Evolutionary conservation across 148 eudicot species (phyloP).

Genomic region (Polygonum maritimum): DNA sequence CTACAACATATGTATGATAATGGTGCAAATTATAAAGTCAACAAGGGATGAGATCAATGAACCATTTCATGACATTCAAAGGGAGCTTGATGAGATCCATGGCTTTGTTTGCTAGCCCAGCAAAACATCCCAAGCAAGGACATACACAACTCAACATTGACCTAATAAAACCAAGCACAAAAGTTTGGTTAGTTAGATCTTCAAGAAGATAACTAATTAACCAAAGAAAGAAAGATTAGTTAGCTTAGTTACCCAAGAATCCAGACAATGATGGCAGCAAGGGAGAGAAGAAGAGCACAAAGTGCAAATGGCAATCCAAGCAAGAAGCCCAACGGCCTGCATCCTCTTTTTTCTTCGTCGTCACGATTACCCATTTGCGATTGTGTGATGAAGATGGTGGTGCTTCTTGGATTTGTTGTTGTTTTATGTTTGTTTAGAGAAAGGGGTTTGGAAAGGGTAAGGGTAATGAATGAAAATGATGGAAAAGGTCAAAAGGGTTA

Average conservation of each 20-base stretch:
- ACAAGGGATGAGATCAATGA: constrained; percentile 25
- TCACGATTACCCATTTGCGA: neutral
- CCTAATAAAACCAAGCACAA: constrained; percentile 2
- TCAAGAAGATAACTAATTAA: neutral
- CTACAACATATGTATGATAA: neutral
- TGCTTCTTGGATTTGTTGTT: neutral
- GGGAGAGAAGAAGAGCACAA: constrained; percentile 26
- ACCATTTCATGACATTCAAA: constrained; percentile 18
- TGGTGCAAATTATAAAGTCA: neutral
- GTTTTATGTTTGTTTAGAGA: neutral
- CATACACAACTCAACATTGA: constrained; percentile 22
- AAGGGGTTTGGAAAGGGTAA: neutral
- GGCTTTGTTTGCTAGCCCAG: constrained; percentile 21
- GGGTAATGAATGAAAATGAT: neutral
- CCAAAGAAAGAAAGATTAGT: neutral
- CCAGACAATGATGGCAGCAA: constrained; percentile 34
- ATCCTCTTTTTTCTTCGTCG: constrained; percentile 21
- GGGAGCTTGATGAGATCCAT: constrained; percentile 26
- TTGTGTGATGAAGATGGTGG: neutral
- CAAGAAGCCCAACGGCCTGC: constrained; percentile 50
- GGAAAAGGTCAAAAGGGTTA: neutral
- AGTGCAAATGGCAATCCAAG: constrained; percentile 43
- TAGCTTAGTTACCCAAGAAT: constrained; percentile 26
- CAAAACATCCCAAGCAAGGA: constrained; percentile 30
- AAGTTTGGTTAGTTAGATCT: neutral